Evolutionary conservation across 768 basidiomycete species (phyloP).

Genomic region (Dacryopinax primogenitus): DNA sequence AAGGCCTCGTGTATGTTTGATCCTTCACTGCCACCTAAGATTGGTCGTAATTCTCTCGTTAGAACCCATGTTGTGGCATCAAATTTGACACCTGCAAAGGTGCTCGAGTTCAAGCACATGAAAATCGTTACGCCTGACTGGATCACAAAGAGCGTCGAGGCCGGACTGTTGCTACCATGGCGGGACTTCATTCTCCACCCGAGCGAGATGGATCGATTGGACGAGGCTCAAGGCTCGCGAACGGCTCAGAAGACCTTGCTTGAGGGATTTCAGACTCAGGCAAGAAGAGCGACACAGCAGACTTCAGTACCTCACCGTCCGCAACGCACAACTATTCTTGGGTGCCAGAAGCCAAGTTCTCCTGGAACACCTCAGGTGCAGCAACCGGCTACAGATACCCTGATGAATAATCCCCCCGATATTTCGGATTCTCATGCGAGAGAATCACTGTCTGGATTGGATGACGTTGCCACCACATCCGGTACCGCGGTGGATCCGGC

Average conservation of each 20-base stretch:
- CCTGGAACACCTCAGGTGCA: neutral
- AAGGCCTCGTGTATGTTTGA: constrained; percentile 52
- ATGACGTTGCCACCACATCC: no score
- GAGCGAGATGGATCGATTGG: neutral
- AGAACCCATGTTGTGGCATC: constrained; percentile 89
- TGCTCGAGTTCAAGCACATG: constrained; percentile 77
- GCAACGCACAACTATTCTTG: no score
- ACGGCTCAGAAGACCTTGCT: constrained; percentile 16
- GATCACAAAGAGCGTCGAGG: constrained; percentile 68
- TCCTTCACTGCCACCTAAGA: neutral
- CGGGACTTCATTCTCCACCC: constrained; percentile 39
- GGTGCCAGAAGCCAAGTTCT: neutral
- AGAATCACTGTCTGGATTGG: no score
- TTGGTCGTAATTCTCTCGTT: constrained; percentile 4
- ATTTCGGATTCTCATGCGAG: no score
- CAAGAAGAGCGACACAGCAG: neutral
- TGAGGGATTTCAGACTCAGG: constrained; percentile 10
- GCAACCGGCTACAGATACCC: no score
- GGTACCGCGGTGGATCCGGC: no score
- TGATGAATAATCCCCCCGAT: no score
- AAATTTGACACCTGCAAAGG: constrained; percentile 79
- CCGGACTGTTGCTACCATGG: constrained; percentile 65
- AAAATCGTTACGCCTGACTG: constrained; percentile 83
- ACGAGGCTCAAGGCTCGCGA: constrained; percentile 13
- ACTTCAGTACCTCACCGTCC: neutral